These are phyloP conservation scores for Citrullus amarus DNA, from an alignment of 306 rosid species.

Conservation along the genomic window DNA sequence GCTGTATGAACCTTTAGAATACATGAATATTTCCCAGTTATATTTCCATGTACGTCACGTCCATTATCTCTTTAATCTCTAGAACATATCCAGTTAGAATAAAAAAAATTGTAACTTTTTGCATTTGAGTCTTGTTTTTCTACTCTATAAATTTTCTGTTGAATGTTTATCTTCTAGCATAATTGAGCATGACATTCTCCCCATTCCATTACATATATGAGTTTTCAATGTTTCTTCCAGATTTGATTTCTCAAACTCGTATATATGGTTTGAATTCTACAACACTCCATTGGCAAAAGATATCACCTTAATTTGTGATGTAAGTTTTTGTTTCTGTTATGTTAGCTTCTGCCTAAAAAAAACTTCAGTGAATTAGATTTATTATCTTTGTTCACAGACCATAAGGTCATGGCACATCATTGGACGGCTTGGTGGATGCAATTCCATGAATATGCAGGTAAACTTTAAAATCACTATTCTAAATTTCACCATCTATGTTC, in stretches of 20 bases:
- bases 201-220: background rate
- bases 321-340: conserved; percentile 29
- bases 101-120: background rate
- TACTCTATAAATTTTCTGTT: background rate
- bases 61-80: background rate
- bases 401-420: conserved; percentile 83
- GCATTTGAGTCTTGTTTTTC: background rate
- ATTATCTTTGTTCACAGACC: conserved; percentile 33
- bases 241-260: conserved; percentile 73
- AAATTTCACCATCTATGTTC: background rate
- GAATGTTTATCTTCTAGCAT: background rate
- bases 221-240: conserved; percentile 26
- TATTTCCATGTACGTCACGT: background rate
- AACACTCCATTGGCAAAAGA: conserved; percentile 71
- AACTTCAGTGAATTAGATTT: conserved; percentile 11
- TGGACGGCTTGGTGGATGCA: conserved; percentile 90
- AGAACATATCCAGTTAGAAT: background rate
- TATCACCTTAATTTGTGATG: conserved; percentile 59
- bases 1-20: background rate
- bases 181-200: background rate
- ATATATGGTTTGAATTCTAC: conserved; percentile 83
- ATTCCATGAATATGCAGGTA: conserved; percentile 95
- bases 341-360: background rate
- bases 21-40: background rate
- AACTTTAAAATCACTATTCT: conserved; percentile 1